These are phyloP conservation scores for Teratosphaeria pseudoeucalypti DNA, from an alignment of 2,329 filamentous ascomycete genomes.

Conservation along the genomic window DNA sequence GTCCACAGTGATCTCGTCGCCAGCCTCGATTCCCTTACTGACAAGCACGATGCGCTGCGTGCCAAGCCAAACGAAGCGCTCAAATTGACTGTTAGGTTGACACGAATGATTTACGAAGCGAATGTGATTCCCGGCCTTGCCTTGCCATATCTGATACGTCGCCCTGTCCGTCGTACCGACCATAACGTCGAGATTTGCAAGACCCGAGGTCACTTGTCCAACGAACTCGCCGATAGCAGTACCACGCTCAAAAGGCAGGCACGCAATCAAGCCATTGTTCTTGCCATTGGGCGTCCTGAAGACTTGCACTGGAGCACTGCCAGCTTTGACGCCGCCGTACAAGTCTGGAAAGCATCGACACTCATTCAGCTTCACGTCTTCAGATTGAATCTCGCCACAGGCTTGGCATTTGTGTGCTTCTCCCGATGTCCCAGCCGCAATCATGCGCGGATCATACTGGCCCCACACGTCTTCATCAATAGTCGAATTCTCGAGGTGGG, in stretches of 20 bases:
- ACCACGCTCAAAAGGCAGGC: slow-evolving; percentile 42
- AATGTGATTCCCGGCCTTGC: slow-evolving; percentile 46
- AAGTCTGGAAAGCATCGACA: slow-evolving; percentile 46
- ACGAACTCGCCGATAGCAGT: slow-evolving; percentile 46
- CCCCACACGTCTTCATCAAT: slow-evolving; percentile 42
- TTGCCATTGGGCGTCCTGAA: slow-evolving; percentile 43
- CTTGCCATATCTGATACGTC: slow-evolving; percentile 50
- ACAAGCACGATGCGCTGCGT: slow-evolving; percentile 47
- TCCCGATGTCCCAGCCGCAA: slow-evolving; percentile 21
- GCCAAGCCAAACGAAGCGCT: slow-evolving; percentile 47
- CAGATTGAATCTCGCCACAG: slow-evolving; percentile 42
- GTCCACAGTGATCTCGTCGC: slow-evolving; percentile 47
- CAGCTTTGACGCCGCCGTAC: slow-evolving; percentile 36
- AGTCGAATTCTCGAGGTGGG: slow-evolving; percentile 40
- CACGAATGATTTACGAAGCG: slow-evolving; percentile 51
- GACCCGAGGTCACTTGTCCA: slow-evolving; percentile 43
- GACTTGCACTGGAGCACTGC: slow-evolving; percentile 39
- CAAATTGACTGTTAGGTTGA: slow-evolving; percentile 47
- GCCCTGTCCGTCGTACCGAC: slow-evolving; percentile 30
- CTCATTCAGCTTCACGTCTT: slow-evolving; percentile 37
- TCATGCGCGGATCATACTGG: slow-evolving; percentile 39
- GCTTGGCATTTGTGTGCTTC: slow-evolving; percentile 30
- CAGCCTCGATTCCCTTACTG: slow-evolving; percentile 44
- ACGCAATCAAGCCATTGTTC: slow-evolving; percentile 44
- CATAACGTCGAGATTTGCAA: slow-evolving; percentile 47